These are phyloP conservation scores for Aspergillus costaricaensis DNA, from an alignment of 2,329 filamentous ascomycete genomes.

Conservation along the genomic window DNA sequence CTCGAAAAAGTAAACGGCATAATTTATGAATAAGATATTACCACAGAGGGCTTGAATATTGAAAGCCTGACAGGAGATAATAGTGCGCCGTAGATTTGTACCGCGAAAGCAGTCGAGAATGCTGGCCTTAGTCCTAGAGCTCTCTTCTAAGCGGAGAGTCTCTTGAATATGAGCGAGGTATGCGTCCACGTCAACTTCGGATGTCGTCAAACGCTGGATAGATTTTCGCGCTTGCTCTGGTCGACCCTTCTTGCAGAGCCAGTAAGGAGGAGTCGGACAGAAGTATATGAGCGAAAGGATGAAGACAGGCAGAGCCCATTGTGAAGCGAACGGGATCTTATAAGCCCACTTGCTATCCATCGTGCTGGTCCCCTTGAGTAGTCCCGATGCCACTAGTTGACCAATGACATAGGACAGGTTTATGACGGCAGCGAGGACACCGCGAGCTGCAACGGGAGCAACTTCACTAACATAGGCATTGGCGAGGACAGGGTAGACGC, in stretches of 20 bases:
- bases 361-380: slow-evolving; percentile 46
- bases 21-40: slow-evolving; percentile 11
- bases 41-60: slow-evolving; percentile 16
- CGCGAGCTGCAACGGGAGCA: slow-evolving; percentile 40
- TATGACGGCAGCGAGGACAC: slow-evolving; percentile 44
- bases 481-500: slow-evolving; percentile 48
- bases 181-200: slow-evolving; percentile 5
- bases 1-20: slow-evolving; percentile 14
- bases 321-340: slow-evolving; percentile 51
- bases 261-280: slow-evolving; percentile 52
- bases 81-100: slow-evolving; percentile 8
- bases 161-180: slow-evolving; percentile 10
- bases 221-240: slow-evolving; percentile 45
- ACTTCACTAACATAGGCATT: slow-evolving; percentile 47
- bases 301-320: slow-evolving; percentile 53
- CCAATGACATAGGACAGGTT: slow-evolving; percentile 48
- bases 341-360: slow-evolving; percentile 51
- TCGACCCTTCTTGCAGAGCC: slow-evolving; percentile 47
- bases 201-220: slow-evolving; percentile 44
- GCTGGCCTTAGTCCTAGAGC: neutral
- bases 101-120: slow-evolving; percentile 11
- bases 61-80: slow-evolving; percentile 14
- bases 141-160: slow-evolving; percentile 10
- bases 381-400: slow-evolving; percentile 50
- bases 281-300: slow-evolving; percentile 45